Base-by-base conservation (phyloP, 768 basidiomycete genomes). In the Amanita rubescens region DNA sequence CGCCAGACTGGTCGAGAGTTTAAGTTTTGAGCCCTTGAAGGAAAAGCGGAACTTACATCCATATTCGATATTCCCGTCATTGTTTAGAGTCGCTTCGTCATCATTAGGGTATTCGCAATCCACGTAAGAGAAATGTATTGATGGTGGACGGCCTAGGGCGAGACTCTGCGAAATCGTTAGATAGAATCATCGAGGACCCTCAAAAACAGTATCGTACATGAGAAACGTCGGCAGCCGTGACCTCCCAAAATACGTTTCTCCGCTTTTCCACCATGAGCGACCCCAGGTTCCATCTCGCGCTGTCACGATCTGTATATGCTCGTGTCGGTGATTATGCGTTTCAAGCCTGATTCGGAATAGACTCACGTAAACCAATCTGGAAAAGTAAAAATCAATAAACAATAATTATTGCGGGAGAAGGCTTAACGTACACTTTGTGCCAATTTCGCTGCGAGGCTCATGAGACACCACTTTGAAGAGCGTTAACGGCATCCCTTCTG, bases 91-190 rank as follows among this genome's bases (percentile, higher is more conserved):
- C 0, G n/a, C n/a, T n/a, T n/a, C n/a, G n/a, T n/a, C n/a, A n/a
- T n/a, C n/a, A n/a, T n/a, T n/a, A n/a, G 85, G 84, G 68, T 84
- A 67, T 58, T 80, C 82, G 65, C 80, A 81, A 53, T 87, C 84
- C 41, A 85, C 72, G 65, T 86, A 84, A 0, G 82, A 73, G 34
- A 79, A 61, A 15, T 80, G 75, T 57, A 86, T 82, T 1, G 84
- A 83, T 27, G 84, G 81, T 5, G 85, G 85, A 17, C 84, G 77
- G 15, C 84, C 82, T 61, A 84, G 84, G 2, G 84, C 86, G 61
- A 80, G 71, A 58, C 81, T 85, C 73, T 85, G 75, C 71, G 74
- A 75, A 79, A 61, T 78, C 70, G 51, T 77, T 77, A 65, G 75
- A 79, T 19, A 79, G 53, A n/a, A n/a, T n/a, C n/a, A n/a, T n/a